Evolutionary conservation across 352 stramenopile genomes (phyloP).

Genomic region (Globisporangium cystogenes): DNA sequence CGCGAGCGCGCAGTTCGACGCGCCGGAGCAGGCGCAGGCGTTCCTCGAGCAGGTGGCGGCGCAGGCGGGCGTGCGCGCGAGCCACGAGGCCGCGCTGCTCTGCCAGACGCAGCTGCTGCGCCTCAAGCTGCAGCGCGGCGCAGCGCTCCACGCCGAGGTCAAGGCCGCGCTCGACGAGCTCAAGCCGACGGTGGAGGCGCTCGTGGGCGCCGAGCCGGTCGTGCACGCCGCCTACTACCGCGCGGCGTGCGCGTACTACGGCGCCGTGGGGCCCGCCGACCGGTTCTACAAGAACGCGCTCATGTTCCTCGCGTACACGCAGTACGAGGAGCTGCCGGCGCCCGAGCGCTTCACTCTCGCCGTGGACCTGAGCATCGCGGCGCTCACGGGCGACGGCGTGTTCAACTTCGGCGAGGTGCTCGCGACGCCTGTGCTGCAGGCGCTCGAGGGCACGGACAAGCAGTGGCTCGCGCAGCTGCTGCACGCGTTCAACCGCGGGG

Average conservation of each 20-base stretch:
- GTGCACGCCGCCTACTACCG: conserved; percentile 93
- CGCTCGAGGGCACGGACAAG: conserved; percentile 88
- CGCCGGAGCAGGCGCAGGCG: conserved; percentile 56
- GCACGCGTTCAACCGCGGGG: conserved; percentile 91
- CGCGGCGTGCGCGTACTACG: conserved; percentile 92
- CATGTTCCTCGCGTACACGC: conserved; percentile 95
- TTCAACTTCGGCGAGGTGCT: conserved; percentile 99
- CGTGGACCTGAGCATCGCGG: conserved; percentile 94
- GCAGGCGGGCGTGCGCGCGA: conserved; percentile 56
- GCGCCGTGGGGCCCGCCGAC: conserved; percentile 87
- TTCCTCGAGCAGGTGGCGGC: conserved; percentile 64
- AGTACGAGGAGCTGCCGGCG: conserved; percentile 84
- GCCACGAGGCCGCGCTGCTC: conserved; percentile 60
- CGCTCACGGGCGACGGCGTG: conserved; percentile 95
- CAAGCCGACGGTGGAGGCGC: conserved; percentile 68
- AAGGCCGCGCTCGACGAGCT: conserved; percentile 70
- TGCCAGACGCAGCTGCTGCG: conserved; percentile 75
- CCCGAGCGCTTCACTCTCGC: conserved; percentile 86
- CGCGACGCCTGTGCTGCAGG: conserved; percentile 90
- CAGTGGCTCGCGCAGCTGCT: conserved; percentile 95
- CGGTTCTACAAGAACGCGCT: conserved; percentile 96
- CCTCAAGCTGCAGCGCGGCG: conserved; percentile 61
- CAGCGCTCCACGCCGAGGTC: conserved; percentile 47
- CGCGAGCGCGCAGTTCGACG: conserved; percentile 73
- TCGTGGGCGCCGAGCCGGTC: conserved; percentile 84